Conservation (phyloP, 2,329 filamentous ascomycete genomes). For the Fusarium camptoceras region DNA sequence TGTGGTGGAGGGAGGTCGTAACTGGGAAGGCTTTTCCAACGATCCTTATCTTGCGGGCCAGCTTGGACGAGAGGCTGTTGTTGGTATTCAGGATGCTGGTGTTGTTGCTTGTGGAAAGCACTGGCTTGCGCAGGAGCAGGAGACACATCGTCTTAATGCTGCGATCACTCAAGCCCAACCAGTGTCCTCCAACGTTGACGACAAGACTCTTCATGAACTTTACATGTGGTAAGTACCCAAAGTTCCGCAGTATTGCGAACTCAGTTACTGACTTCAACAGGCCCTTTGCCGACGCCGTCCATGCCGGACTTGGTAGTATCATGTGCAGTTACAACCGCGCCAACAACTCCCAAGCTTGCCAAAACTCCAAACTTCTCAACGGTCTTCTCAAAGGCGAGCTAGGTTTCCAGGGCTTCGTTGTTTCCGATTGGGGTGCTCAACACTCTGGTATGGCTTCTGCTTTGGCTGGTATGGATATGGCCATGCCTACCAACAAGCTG, state of each 20-base stretch:
- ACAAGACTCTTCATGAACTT: constrained; percentile 65
- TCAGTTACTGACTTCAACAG: neutral
- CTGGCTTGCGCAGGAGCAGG: constrained; percentile 18
- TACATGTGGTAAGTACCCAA: constrained; percentile 69
- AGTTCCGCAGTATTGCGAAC: accelerated
- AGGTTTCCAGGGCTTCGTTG: constrained; percentile 76
- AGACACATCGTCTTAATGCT: neutral
- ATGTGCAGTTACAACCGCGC: constrained; percentile 85
- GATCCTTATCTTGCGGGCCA: constrained; percentile 17
- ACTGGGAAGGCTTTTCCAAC: constrained; percentile 20
- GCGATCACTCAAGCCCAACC: neutral
- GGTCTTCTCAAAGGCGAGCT: constrained; percentile 75
- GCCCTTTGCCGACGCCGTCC: constrained; percentile 79
- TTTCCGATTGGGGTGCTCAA: constrained; percentile 59
- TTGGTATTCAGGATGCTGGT: constrained; percentile 17
- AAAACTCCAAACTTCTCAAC: constrained; percentile 22
- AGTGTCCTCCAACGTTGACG: constrained; percentile 19
- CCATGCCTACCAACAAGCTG: constrained; percentile 7
- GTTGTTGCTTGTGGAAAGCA: constrained; percentile 21
- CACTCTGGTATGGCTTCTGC: constrained; percentile 16
- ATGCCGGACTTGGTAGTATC: constrained; percentile 78
- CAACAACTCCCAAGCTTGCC: constrained; percentile 63
- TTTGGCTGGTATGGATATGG: constrained; percentile 48
- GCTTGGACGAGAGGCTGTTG: neutral
- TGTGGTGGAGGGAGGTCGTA: constrained; percentile 2